phyloP scores from a whole-genome alignment of 2,329 filamentous ascomycete species.

The Talaromyces sp. region DNA sequence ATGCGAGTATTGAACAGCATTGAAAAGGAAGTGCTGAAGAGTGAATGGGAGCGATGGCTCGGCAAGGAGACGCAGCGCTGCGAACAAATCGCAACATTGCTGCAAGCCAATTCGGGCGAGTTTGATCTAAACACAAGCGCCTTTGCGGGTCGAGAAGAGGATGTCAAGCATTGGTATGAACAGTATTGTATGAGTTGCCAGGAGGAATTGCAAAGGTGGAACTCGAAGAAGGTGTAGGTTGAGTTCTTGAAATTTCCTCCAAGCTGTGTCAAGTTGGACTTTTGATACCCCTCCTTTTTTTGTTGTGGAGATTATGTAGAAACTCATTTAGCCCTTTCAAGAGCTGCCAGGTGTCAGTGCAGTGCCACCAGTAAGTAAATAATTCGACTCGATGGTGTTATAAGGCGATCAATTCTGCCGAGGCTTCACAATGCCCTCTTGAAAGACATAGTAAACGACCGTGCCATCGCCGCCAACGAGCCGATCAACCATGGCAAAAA shows the following conservation, averaged over 20 bases:
- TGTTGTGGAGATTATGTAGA: neutral
- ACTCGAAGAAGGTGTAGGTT: constrained; percentile 6
- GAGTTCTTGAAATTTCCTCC: neutral
- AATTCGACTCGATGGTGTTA: neutral
- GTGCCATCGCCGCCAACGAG: constrained; percentile 52
- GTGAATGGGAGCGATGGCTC: constrained; percentile 93
- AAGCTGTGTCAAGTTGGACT: neutral
- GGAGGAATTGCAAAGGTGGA: constrained; percentile 33
- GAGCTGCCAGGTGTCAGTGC: neutral
- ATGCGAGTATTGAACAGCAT: constrained; percentile 85
- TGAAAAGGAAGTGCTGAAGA: constrained; percentile 76
- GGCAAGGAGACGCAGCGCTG: constrained; percentile 72
- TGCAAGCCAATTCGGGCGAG: constrained; percentile 23
- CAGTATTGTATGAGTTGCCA: constrained; percentile 60
- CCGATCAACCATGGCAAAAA: constrained; percentile 53
- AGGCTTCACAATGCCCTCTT: constrained; percentile 60
- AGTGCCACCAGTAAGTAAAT: neutral
- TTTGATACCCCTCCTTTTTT: neutral
- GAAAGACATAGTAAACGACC: constrained; percentile 60
- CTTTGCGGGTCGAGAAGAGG: constrained; percentile 33
- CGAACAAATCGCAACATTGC: constrained; percentile 52
- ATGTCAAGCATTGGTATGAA: constrained; percentile 52
- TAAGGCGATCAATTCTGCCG: constrained; percentile 50
- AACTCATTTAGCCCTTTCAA: neutral
- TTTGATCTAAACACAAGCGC: constrained; percentile 22